Conservation (phyloP, 2,329 filamentous ascomycete genomes). For the Xylaria sp. region DNA sequence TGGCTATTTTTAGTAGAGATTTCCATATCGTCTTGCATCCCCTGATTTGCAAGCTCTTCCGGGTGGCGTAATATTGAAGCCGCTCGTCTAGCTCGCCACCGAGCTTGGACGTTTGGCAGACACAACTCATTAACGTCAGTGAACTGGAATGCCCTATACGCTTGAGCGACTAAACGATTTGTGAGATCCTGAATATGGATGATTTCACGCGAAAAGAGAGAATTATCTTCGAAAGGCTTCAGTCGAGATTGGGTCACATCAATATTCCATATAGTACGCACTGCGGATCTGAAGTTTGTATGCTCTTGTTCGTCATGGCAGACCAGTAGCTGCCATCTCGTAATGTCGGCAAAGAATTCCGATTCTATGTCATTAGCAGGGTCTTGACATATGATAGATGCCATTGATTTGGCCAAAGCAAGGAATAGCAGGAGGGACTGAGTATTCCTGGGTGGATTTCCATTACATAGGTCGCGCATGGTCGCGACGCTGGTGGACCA, state of each 20-base stretch:
- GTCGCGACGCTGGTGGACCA: not conserved
- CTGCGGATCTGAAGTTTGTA: not conserved
- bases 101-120: not conserved
- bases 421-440: not conserved
- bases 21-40: not conserved
- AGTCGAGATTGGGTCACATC: not conserved
- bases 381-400: not conserved
- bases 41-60: not conserved
- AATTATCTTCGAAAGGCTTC: not conserved
- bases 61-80: too few relatives aligned
- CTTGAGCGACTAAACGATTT: not conserved
- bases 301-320: not conserved
- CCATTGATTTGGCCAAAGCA: conserved; percentile 1
- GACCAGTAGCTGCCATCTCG: not conserved
- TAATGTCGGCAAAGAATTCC: not conserved
- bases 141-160: not conserved
- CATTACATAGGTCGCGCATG: not conserved
- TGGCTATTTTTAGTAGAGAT: not conserved
- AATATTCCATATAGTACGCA: not conserved
- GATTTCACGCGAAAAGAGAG: not conserved
- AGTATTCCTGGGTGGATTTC: not conserved
- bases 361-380: not conserved
- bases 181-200: not conserved
- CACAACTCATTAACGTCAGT: not conserved
- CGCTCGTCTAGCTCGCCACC: not conserved